These are phyloP conservation scores for Brassica juncea DNA, from an alignment of 345 rosid genomes.

Conservation along the genomic window DNA sequence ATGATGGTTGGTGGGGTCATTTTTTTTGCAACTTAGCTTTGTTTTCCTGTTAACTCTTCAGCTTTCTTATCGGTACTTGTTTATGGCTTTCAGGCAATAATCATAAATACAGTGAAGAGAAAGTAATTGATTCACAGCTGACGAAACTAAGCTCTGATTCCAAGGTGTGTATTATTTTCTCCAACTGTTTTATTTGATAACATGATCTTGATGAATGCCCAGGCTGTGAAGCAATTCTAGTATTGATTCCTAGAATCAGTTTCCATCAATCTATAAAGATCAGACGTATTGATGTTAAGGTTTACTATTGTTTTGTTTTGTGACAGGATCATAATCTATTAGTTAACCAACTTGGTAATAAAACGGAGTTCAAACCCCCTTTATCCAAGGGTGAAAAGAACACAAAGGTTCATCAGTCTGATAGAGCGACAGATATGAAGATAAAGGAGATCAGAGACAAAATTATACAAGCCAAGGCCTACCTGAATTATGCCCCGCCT, in stretches of 20 bases:
- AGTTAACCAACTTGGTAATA: constrained; percentile 40
- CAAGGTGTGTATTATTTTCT: constrained; percentile 45
- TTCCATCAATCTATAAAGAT: background rate
- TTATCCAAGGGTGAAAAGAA: constrained; percentile 52
- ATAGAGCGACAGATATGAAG: constrained; percentile 52
- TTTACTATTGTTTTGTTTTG: constrained; percentile 13
- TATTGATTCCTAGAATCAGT: constrained; percentile 11
- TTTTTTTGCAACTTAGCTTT: background rate
- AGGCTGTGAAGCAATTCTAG: background rate
- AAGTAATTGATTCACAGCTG: constrained; percentile 39
- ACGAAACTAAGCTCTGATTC: constrained; percentile 33
- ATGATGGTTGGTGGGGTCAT: constrained; percentile 59
- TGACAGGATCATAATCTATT: constrained; percentile 47
- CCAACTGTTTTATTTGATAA: background rate
- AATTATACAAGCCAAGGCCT: constrained; percentile 74
- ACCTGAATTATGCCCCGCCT: constrained; percentile 61
- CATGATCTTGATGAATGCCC: constrained; percentile 9
- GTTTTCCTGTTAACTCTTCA: constrained; percentile 5
- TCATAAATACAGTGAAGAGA: constrained; percentile 38
- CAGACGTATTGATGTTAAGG: no score
- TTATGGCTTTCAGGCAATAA: constrained; percentile 49
- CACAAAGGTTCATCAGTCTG: constrained; percentile 36
- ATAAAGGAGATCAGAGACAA: constrained; percentile 77
- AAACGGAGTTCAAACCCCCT: constrained; percentile 34
- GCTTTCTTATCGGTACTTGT: constrained; percentile 30